phyloP scores from a whole-genome alignment of 257 asterid species.

The Nyctanthes arbortristis region DNA sequence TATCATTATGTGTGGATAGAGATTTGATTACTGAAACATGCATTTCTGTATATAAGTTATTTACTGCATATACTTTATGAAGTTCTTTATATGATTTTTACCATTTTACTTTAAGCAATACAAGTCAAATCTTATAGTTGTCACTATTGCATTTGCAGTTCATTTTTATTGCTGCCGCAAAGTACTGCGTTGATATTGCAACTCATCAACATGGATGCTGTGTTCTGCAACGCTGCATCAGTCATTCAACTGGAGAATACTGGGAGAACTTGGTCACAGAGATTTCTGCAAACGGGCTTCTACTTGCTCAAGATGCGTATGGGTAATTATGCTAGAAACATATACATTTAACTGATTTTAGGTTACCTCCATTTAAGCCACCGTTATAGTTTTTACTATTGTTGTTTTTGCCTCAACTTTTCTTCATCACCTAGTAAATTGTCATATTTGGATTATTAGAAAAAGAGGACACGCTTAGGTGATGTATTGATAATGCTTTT shows the following conservation, averaged over 20 bases:
- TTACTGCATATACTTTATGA: too few species aligned
- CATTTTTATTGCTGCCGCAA: constrained; percentile 84
- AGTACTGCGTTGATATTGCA: constrained; percentile 84
- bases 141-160: constrained; percentile 50
- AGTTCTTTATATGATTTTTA: background rate
- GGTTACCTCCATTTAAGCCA: constrained; percentile 13
- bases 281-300: constrained; percentile 69
- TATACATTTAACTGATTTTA: background rate
- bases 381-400: background rate
- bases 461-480: constrained; percentile 12
- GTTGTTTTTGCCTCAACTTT: constrained; percentile 1
- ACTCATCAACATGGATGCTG: constrained; percentile 96
- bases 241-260: constrained; percentile 66
- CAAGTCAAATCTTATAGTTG: constrained; percentile 7
- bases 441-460: background rate
- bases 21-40: background rate
- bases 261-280: constrained; percentile 65
- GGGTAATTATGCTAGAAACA: constrained; percentile 52
- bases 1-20: background rate
- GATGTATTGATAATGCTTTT: constrained; percentile 8
- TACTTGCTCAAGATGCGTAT: constrained; percentile 91
- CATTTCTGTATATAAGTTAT: background rate
- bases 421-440: background rate
- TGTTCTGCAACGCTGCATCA: constrained; percentile 89
- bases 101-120: constrained; percentile 9